Conservation (phyloP, 2,329 filamentous ascomycete species). For the Cercospora zeina region DNA sequence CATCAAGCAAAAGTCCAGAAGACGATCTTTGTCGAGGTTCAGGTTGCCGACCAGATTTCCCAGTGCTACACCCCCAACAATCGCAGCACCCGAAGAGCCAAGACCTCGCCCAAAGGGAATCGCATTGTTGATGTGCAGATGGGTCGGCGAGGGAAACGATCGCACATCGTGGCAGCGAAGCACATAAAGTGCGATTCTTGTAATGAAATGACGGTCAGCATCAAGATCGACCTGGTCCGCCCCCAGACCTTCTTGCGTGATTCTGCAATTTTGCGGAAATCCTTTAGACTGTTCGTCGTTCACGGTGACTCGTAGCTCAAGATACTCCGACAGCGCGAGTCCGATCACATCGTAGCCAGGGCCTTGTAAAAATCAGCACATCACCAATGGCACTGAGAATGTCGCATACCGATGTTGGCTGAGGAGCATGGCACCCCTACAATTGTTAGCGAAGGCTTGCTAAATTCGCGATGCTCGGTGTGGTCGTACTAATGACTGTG, state of each 20-base stretch:
- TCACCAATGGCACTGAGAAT: background rate
- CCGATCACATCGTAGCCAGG: slow-evolving; percentile 98
- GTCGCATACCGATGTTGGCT: slow-evolving; percentile 74
- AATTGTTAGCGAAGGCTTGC: slow-evolving; percentile 7
- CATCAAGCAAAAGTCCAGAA: slow-evolving; percentile 97
- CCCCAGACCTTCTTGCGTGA: slow-evolving; percentile 86
- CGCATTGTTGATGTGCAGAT: slow-evolving; percentile 92
- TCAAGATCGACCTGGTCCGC: slow-evolving; percentile 77
- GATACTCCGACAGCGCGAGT: slow-evolving; percentile 87
- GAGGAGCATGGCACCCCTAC: slow-evolving; percentile 79
- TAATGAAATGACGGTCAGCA: slow-evolving; percentile 88
- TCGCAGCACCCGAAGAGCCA: slow-evolving; percentile 92
- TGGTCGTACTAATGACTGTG: slow-evolving; percentile 27
- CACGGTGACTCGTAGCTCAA: slow-evolving; percentile 82
- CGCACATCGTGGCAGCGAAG: slow-evolving; percentile 87
- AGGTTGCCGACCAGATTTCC: slow-evolving; percentile 85
- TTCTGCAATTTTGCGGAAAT: slow-evolving; percentile 75
- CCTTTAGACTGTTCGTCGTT: slow-evolving; percentile 58
- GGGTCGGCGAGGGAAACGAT: slow-evolving; percentile 79
- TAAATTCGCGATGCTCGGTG: slow-evolving; percentile 17
- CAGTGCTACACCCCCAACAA: slow-evolving; percentile 91
- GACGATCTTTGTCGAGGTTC: slow-evolving; percentile 71
- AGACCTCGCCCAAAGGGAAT: slow-evolving; percentile 90
- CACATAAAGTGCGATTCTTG: slow-evolving; percentile 89
- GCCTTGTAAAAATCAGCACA: slow-evolving; percentile 43